Evolutionary conservation across 768 basidiomycete species (phyloP).

Genomic region (Pleurotus djamor): DNA sequence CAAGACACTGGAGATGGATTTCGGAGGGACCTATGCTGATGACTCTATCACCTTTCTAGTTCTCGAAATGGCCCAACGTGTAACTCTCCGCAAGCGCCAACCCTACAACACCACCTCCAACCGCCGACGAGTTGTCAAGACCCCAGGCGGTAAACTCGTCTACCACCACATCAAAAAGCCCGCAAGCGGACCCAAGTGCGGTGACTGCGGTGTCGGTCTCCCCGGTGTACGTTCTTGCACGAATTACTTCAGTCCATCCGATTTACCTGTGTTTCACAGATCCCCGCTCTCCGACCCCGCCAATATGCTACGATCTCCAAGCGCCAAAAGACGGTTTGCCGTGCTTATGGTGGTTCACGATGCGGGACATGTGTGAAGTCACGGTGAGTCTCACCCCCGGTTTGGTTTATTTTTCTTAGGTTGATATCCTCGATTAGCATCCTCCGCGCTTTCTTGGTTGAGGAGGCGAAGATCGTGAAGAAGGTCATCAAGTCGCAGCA

Average conservation of each 20-base stretch:
- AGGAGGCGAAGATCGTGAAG: constrained; percentile 99
- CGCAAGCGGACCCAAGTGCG: constrained; percentile 90
- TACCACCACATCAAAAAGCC: constrained; percentile 98
- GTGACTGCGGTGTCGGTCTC: constrained; percentile 94
- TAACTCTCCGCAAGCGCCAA: constrained; percentile 97
- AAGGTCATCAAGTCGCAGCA: constrained; percentile 95
- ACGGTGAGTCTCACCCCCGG: constrained; percentile 52
- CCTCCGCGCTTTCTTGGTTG: constrained; percentile 96
- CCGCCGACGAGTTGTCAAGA: constrained; percentile 94
- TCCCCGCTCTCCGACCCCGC: constrained; percentile 94
- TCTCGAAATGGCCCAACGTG: constrained; percentile 91
- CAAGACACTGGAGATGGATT: too few species aligned
- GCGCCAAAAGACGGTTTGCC: constrained; percentile 93
- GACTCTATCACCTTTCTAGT: constrained; percentile 13
- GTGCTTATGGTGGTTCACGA: constrained; percentile 97
- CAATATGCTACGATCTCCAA: constrained; percentile 96
- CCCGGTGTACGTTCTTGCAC: constrained; percentile 72
- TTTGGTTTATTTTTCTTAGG: constrained; percentile 4
- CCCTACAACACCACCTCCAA: constrained; percentile 98
- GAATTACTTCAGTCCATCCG: background rate
- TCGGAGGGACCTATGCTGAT: constrained; percentile 6
- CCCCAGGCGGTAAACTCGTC: constrained; percentile 96
- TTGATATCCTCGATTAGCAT: constrained; percentile 53
- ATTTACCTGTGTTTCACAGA: constrained; percentile 36
- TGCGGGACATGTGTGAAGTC: constrained; percentile 96